Base-by-base conservation (phyloP, 2,329 filamentous ascomycete species). In the Zarea fungicola region DNA sequence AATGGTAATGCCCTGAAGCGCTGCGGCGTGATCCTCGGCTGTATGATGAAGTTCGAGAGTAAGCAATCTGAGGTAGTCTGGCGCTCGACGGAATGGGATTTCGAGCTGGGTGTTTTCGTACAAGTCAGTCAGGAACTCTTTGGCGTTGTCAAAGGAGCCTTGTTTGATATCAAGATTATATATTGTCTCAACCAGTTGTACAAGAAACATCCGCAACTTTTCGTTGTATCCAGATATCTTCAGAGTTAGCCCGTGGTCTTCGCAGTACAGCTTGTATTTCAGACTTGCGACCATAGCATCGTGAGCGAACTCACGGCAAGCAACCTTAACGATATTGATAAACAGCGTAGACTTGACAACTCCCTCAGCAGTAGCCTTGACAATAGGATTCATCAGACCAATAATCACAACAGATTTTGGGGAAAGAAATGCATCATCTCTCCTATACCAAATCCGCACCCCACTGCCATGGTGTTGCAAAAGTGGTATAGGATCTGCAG, bases 341-440 rank as follows among this genome's bases (percentile, higher is more conserved):
- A 89, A 96, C 5, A 99, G 68, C 50, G 81, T 83, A 3, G 86
- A 80, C 62, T 93, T 89, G 52, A 95, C 83, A 26, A 81, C 76
- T 53, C 87, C 91, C 49, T 86, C 83, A 2, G 90, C 87, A 5
- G 87, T 90, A 2, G 87, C 79, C 63, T 83, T 84, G n/a, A 87
- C 83, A 39, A 95, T 69, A 0, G 90, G 87, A 51, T 85, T 95
- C 58, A 84, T 81, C 56, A 95, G 76, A 57, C 84, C 89, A 55
- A 96, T 81, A 55, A 90, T 80, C 16, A 97, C 73, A 51, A 90
- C 93, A 4, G 89, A 93, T 66, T 95, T 96, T 8, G 93, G 93
- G 9, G 97, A 93, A 91, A 92, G 97, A 68, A 97, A 99, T 0
- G 85, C 90, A 59, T 99, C 93, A 60, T 99, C 93, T 69, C 97